Evolutionary conservation across 805 yeast species (phyloP), one percentile per base, ranked within the genome.

Genomic region (Huiozyma sinensis): DNA sequence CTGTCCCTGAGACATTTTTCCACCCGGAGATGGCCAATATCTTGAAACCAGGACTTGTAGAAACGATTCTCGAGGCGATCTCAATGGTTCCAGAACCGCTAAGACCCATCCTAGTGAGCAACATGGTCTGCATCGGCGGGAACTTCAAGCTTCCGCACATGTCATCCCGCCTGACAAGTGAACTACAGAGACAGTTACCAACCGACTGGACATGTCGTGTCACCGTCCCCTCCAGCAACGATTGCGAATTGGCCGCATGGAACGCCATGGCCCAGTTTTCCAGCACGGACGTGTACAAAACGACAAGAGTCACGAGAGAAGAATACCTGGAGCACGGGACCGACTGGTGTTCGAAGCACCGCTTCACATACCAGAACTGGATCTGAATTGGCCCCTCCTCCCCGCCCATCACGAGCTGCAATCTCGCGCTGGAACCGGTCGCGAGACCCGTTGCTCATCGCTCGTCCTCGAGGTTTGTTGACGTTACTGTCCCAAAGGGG

Each of bases 281-380:
- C 17, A 40, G 47, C 3, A 61, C 59, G 2, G 66, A 71, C 3
- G 49, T 57, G 36, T 67, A 72, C 44, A 64, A 68, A 13, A 69
- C 74, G 34, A 73, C 81, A 12, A 70, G 78, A 44, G 78, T 92
- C 6, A 73, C 94, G 0, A 76, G 80, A 47, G 76, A 78, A 45
- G 97, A 92, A 41, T 92, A 88, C 55, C 71, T 76, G 50, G 98
- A 92, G 61, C 81, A 85, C 56, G 98, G 98, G 0, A 47, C 58
- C 0, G 71, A 67, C 24, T 69, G 73, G 72, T 56, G 65, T n/a
- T 61, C 65, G 10, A 64, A 61, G 43, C 57, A 63, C 40, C 59
- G 72, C 40, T 69, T 69, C 50, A 72, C 72, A 3, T 69, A 61
- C 46, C 70, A 68, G 43, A 58, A 60, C 34, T 62, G 64, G 64